A percentile compares a stretch with the other conserved stretches of the same genome.
Conservation (phyloP, 495 filamentous ascomycete species). For the Thozetella sp. region DNA sequence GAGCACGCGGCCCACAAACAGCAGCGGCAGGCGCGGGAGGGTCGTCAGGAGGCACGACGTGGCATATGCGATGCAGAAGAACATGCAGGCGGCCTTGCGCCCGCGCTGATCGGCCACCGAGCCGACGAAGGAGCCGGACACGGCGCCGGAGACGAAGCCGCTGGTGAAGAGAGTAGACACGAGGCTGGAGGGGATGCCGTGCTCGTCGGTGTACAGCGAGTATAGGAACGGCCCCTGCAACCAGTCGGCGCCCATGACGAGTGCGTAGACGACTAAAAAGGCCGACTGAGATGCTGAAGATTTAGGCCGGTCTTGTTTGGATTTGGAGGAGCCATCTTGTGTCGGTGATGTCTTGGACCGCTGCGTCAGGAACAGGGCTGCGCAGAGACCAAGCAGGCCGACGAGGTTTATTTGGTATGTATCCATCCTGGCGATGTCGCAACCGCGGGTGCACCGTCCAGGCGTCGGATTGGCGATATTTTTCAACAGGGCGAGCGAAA, state of each 20-base stretch:
- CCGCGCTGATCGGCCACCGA: slow-evolving; percentile 51
- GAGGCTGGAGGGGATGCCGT: slow-evolving; percentile 40
- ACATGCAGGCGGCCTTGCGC: slow-evolving; percentile 45
- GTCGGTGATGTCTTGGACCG: not conserved
- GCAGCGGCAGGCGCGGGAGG: slow-evolving; percentile 28
- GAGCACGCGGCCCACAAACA: slow-evolving; percentile 50
- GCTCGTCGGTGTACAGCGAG: slow-evolving; percentile 54
- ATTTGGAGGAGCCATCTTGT: not conserved
- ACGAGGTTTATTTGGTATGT: slow-evolving; percentile 24
- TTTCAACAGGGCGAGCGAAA: not conserved
- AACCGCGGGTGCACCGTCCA: not conserved
- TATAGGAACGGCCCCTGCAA: slow-evolving; percentile 59
- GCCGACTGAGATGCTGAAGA: slow-evolving; percentile 12
- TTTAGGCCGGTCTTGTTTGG: not conserved
- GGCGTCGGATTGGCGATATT: not conserved
- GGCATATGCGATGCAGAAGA: slow-evolving; percentile 51
- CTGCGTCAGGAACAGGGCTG: slow-evolving; percentile 16
- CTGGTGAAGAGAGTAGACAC: slow-evolving; percentile 52
- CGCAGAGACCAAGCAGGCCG: slow-evolving; percentile 22
- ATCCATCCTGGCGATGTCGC: slow-evolving; percentile 13
- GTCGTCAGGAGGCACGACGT: slow-evolving; percentile 51
- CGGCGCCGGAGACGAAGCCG: slow-evolving; percentile 51
- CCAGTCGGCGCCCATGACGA: slow-evolving; percentile 57
- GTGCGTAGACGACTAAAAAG: slow-evolving; percentile 48
- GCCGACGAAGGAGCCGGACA: slow-evolving; percentile 49